Evolutionary conservation across 2,329 filamentous ascomycete species (phyloP).

Genomic region (Cladosporium velox): DNA sequence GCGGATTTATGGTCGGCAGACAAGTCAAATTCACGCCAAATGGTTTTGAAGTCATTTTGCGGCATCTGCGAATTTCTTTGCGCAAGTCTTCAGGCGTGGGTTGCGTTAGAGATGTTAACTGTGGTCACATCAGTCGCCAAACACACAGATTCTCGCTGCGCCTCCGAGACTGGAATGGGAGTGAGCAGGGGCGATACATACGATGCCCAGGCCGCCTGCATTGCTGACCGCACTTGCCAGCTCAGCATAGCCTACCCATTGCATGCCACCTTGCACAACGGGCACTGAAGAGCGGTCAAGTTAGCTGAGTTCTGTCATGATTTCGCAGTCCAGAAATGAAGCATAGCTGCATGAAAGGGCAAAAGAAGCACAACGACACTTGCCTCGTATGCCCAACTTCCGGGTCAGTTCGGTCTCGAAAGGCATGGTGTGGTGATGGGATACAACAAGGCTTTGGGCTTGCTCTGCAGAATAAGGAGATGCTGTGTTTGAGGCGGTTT

Average conservation of each 20-base stretch:
- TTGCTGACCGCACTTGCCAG: conserved; percentile 74
- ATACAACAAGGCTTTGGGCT: no score
- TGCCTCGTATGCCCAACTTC: conserved; percentile 58
- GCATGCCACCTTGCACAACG: conserved; percentile 84
- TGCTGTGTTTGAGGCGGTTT: no score
- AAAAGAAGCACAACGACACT: no score
- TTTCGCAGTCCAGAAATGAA: no score
- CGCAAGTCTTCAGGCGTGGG: conserved; percentile 90
- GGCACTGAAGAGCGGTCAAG: conserved; percentile 57
- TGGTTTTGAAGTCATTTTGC: conserved; percentile 73
- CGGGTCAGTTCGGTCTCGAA: conserved; percentile 66
- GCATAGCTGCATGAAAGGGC: no score
- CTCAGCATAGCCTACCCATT: conserved; percentile 81
- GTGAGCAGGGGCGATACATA: conserved; percentile 39
- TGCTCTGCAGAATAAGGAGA: no score
- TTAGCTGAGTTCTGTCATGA: conserved; percentile 13
- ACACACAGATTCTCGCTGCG: no score
- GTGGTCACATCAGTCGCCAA: no score
- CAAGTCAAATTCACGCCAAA: conserved; percentile 97
- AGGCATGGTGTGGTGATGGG: conserved; percentile 49
- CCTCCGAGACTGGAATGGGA: no score
- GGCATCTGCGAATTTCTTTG: conserved; percentile 87
- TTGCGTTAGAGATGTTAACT: conserved; percentile 78
- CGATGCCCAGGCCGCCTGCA: conserved; percentile 76
- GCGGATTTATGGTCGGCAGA: conserved; percentile 83